Evolutionary conservation across 805 yeast genomes (phyloP).

Genomic region (Kurtzmaniella cleridarum): DNA sequence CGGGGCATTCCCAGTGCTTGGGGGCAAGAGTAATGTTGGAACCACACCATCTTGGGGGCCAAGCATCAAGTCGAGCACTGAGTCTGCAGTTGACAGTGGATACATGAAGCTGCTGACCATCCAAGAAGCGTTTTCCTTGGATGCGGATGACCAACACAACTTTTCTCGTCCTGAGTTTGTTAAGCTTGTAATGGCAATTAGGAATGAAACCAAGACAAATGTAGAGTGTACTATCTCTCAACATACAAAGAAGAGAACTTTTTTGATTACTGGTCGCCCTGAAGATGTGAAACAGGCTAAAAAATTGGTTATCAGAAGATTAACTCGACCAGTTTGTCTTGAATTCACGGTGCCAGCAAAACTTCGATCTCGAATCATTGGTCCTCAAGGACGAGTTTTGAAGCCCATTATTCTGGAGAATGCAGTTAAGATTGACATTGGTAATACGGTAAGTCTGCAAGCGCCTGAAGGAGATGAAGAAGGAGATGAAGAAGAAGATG

Average conservation of each 20-base stretch:
- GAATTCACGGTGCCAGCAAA: constrained; percentile 68
- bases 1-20: constrained; percentile 62
- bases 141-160: constrained; percentile 60
- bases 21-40: constrained; percentile 36
- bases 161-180: constrained; percentile 61
- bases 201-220: constrained; percentile 54
- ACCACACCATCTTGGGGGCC: constrained; percentile 39
- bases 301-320: constrained; percentile 65
- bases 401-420: constrained; percentile 70
- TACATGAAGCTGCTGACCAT: constrained; percentile 49
- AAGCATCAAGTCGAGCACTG: constrained; percentile 4
- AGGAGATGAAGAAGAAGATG: constrained; percentile 37
- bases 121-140: constrained; percentile 77
- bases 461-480: constrained; percentile 18
- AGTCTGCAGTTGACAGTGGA: constrained; percentile 13
- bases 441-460: constrained; percentile 23
- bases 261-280: constrained; percentile 72
- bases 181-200: constrained; percentile 59
- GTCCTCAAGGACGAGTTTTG: constrained; percentile 77
- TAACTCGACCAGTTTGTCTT: constrained; percentile 67
- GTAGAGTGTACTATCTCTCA: constrained; percentile 81
- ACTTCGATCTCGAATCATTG: constrained; percentile 75
- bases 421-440: constrained; percentile 68
- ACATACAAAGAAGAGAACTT: constrained; percentile 72
- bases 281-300: constrained; percentile 64